Evolutionary conservation across 805 yeast genomes (phyloP), one percentile per base, ranked within the genome.

Genomic region (Yarrowia divulgata): DNA sequence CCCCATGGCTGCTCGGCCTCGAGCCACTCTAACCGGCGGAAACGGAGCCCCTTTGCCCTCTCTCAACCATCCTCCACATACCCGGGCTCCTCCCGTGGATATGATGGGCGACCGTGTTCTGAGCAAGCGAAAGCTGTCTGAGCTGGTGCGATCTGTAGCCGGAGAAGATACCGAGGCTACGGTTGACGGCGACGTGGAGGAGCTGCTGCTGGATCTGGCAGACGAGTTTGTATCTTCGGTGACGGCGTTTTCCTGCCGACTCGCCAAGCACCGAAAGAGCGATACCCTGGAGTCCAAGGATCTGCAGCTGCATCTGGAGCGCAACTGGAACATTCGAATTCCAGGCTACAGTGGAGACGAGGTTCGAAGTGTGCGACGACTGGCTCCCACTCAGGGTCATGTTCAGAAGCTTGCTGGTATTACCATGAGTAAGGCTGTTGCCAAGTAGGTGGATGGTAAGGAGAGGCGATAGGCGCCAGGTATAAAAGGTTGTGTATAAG

Each of bases 331-430:
- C 78, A 91, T 95, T 69, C 87, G 96, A 73, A 86, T 94, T 39
- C 98, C 99, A 0, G 99, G 98, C 4, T 93, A 88, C 78, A 86
- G 96, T 12, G 87, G 92, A 72, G 99, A 94, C 79, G 98, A 93
- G 74, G 89, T 94, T 54, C 83, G 97, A 74, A 78, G 81, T 6
- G 79, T 81, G 35, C 73, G 84, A 18, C 76, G 80, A 63, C 74
- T 78, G 69, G 76, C 75, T 52, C 84, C 84, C 12, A 77, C 83
- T 9, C 75, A 73, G 34, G 69, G 75, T 39, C 81, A 81, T 71
- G 76, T 76, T 67, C 82, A 80, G 71, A 81, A 80, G 73, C 70
- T 81, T 29, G 73, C 75, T n/a, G 80, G 81, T 29, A 76, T 81
- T 16, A 73, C 73, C 63, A 75, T 76, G 76, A 70, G 73, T 34